phyloP scores from a whole-genome alignment of 768 basidiomycete genomes.

The Xerocomus potaroensis region DNA sequence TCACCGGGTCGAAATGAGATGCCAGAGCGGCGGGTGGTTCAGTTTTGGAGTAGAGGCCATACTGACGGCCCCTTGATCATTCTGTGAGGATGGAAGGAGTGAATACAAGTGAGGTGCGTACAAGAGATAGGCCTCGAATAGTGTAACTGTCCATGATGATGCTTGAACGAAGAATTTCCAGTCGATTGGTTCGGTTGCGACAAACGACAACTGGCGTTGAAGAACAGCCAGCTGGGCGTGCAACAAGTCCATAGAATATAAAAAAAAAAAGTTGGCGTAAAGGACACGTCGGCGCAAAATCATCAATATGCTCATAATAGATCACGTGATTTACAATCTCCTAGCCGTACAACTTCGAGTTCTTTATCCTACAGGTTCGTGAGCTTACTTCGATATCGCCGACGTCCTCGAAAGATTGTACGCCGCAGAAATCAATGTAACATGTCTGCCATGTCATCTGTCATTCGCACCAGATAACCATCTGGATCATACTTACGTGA shows the following conservation, averaged over 20 bases:
- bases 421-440: constrained; percentile 80
- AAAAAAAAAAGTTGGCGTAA: too few species aligned
- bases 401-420: constrained; percentile 75
- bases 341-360: too few species aligned
- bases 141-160: constrained; percentile 72
- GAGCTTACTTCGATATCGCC: constrained; percentile 9
- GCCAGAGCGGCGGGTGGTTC: constrained; percentile 69
- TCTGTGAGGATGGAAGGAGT: background rate
- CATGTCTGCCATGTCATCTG: constrained; percentile 47
- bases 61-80: constrained; percentile 60
- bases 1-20: constrained; percentile 59
- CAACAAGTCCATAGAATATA: constrained; percentile 54
- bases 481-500: constrained; percentile 56
- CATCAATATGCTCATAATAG: too few species aligned
- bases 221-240: constrained; percentile 53
- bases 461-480: background rate
- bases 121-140: constrained; percentile 87
- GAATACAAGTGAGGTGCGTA: too few species aligned
- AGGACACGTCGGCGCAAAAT: constrained; percentile 1
- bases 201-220: constrained; percentile 64
- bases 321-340: too few species aligned
- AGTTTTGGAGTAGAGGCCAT: constrained; percentile 75
- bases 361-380: too few species aligned
- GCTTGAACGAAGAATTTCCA: constrained; percentile 81
- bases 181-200: constrained; percentile 65